Conservation (phyloP, 495 filamentous ascomycete species). For the Pseudevernia furfuracea region DNA sequence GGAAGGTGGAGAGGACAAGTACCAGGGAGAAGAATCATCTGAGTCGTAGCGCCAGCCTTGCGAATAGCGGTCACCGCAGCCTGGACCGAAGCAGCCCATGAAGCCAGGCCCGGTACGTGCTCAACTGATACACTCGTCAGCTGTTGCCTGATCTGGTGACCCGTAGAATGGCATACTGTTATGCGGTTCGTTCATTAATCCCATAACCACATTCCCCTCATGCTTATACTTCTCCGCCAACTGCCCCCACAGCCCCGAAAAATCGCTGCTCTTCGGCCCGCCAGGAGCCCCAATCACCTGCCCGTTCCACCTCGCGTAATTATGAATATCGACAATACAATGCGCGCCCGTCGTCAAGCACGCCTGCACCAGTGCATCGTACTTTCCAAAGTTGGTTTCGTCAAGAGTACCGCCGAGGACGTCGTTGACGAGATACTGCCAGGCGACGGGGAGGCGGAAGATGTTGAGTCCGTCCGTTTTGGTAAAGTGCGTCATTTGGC, state of each 20-base stretch:
- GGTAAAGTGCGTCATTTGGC: constrained; percentile 51
- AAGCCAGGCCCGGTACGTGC: constrained; percentile 38
- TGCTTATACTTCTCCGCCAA: constrained; percentile 48
- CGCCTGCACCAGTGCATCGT: constrained; percentile 50
- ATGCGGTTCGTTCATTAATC: constrained; percentile 59
- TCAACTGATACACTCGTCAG: constrained; percentile 20
- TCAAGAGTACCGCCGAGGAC: constrained; percentile 43
- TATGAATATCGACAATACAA: constrained; percentile 56
- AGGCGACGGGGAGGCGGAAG: constrained; percentile 49
- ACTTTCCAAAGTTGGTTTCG: constrained; percentile 41
- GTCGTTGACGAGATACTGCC: constrained; percentile 49
- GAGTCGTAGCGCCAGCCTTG: constrained; percentile 46
- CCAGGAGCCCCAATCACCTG: constrained; percentile 42
- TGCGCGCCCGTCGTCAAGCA: constrained; percentile 48
- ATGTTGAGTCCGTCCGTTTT: constrained; percentile 46
- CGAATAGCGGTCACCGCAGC: constrained; percentile 52
- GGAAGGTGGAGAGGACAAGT: neutral
- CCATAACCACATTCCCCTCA: constrained; percentile 46
- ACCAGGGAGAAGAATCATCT: constrained; percentile 46
- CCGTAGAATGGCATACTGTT: constrained; percentile 21
- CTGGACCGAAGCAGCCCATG: constrained; percentile 48
- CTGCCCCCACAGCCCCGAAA: constrained; percentile 49
- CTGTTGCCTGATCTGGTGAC: neutral
- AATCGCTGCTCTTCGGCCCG: constrained; percentile 44
- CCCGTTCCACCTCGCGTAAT: constrained; percentile 54